These are phyloP conservation scores for Cyclotella sp. DNA, from an alignment of 108 stramenopile species.

Conservation along the genomic window DNA sequence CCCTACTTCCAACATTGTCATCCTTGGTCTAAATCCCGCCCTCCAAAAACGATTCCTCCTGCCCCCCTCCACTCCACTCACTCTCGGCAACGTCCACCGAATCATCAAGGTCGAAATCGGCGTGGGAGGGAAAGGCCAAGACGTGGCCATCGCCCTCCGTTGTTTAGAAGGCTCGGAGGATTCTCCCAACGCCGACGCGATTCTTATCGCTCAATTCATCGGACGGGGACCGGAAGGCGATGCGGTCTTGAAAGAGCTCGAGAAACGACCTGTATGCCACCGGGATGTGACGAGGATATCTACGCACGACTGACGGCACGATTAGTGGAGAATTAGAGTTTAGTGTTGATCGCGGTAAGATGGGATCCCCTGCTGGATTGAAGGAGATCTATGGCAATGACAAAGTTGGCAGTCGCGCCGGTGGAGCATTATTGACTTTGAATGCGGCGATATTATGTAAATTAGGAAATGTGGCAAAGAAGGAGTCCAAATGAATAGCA, in stretches of 20 bases:
- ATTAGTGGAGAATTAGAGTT: conserved; percentile 42
- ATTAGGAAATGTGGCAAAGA: conserved; percentile 57
- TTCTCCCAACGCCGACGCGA: conserved; percentile 63
- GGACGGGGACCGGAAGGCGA: conserved; percentile 79
- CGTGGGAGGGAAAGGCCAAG: too few relatives aligned
- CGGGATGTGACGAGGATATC: conserved; percentile 65
- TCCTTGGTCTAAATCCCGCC: conserved; percentile 86
- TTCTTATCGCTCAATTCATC: conserved; percentile 74
- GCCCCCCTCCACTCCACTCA: too few relatives aligned
- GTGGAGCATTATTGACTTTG: conserved; percentile 73
- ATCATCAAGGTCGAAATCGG: too few relatives aligned
- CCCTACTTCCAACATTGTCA: too few relatives aligned
- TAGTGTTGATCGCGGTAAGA: conserved; percentile 80
- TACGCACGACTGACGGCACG: conserved; percentile 68
- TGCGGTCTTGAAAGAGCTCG: conserved; percentile 54
- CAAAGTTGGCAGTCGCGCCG: conserved; percentile 16
- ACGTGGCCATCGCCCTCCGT: conserved; percentile 67
- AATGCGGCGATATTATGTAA: conserved; percentile 81
- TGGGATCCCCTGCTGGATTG: conserved; percentile 56
- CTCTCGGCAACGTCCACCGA: too few relatives aligned
- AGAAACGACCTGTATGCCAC: too few relatives aligned
- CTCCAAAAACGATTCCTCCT: conserved; percentile 90
- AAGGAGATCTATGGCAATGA: conserved; percentile 20
- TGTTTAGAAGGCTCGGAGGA: conserved; percentile 65
- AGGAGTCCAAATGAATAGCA: conserved; percentile 55